Conservation (phyloP, 2,329 filamentous ascomycete species). For the Aureobasidium namibiae region DNA sequence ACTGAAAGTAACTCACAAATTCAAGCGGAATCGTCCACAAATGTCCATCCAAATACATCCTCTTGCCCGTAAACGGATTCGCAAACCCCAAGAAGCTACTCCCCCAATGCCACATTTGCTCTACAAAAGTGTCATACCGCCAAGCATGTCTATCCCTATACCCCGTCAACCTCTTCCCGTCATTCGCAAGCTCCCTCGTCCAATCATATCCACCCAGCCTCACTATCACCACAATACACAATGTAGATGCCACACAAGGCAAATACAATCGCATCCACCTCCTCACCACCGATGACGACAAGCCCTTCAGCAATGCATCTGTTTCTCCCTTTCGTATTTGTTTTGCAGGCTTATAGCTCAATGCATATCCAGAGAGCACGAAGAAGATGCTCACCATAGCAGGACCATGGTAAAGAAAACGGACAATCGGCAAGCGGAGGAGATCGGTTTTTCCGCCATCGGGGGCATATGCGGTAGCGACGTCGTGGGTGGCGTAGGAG, state of each 20-base stretch:
- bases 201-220: conserved; percentile 11
- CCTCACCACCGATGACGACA: conserved; percentile 17
- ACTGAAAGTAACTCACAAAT: conserved; percentile 6
- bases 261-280: conserved; percentile 17
- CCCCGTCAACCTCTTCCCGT: conserved; percentile 8
- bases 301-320: conserved; percentile 21
- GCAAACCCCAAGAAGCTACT: conserved; percentile 28
- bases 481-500: conserved; percentile 4
- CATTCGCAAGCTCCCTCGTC: conserved; percentile 14
- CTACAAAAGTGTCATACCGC: neutral
- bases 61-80: neutral
- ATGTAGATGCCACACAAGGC: conserved; percentile 16
- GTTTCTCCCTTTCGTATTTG: conserved; percentile 11
- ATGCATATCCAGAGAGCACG: conserved; percentile 53
- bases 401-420: conserved; percentile 47
- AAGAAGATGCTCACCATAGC: conserved; percentile 54
- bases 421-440: conserved; percentile 45
- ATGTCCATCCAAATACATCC: conserved; percentile 35
- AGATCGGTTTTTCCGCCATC: conserved; percentile 7
- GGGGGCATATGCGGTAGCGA: conserved; percentile 13
- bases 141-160: conserved; percentile 11
- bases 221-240: conserved; percentile 11
- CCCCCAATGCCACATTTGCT: conserved; percentile 22
- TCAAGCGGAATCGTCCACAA: conserved; percentile 47
- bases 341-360: conserved; percentile 36